Base-by-base conservation (phyloP, 2,329 filamentous ascomycete genomes). In the Lojkania enalia region DNA sequence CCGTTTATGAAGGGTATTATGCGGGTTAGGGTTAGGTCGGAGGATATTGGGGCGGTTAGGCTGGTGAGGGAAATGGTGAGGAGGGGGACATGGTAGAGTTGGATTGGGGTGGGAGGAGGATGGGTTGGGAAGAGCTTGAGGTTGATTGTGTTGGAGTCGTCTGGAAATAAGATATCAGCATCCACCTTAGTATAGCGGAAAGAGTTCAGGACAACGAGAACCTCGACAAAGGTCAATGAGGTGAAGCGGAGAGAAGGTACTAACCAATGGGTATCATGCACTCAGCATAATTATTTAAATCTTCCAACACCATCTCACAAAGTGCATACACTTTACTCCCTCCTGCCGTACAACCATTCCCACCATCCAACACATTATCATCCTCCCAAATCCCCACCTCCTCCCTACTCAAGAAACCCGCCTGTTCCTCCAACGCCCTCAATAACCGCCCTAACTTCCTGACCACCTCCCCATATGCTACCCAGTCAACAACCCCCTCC, bases 261-360 rank as follows among this genome's bases (percentile, higher is more conserved):
- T 52, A 74, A 91, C 88, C 88, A 52, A 96, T 92, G 0, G 91
- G 91, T 61, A 96, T 96, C 91, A 96, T 96, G 77, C 91, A 96
- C 74, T 99, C 94, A 64, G 89, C 91, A 64, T 96, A 99, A 60
- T 95, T 95, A 65, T 97, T 96, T 57, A 99, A 67, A 66, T 99
- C 91, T 71, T 96, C 90, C 57, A 97, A 78, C 55, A 99, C 73
- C 55, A 87, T 89, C 74, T 92, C 88, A 62, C 96, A 95, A 3
- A 86, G 81, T 75, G 69, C 88, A 73, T 74, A 86, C 39, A 79
- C 78, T 66, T 78, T 77, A 72, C 44, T 78, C 64, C 56, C 77
- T 5, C 48, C 72, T 12, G 23, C 57, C 12, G 70, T 41, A 43
- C 6, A 44, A 37, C 40, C 38, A n/a, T 52, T 35, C 37, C 44